Conservation (phyloP, 176 grass and related monocot genomes). For the Otatea glauca region DNA sequence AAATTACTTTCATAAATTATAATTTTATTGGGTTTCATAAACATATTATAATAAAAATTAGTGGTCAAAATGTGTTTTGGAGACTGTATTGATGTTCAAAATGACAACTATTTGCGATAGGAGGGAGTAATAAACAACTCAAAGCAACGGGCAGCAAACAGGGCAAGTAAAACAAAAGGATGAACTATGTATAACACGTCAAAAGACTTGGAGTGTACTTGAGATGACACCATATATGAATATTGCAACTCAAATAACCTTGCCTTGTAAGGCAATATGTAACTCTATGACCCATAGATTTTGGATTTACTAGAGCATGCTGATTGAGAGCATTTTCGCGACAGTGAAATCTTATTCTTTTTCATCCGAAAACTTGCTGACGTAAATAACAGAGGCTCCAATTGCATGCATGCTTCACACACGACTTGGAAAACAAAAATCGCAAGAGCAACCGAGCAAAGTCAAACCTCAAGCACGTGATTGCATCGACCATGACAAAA, state of each 20-base stretch:
- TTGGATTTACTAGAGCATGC: neutral
- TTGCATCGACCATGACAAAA: constrained; percentile 38
- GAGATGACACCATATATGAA: neutral
- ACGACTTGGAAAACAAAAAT: neutral
- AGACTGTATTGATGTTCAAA: too few relatives aligned
- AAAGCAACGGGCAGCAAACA: neutral
- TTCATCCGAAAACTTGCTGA: neutral
- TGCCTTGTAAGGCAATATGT: neutral
- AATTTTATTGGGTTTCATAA: too few relatives aligned
- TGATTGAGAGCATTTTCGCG: neutral
- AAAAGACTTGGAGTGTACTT: constrained; percentile 32
- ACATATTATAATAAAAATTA: too few relatives aligned
- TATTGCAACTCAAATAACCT: neutral
- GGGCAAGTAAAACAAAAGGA: neutral
- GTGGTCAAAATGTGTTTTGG: too few relatives aligned
- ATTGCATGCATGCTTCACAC: neutral
- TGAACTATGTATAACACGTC: neutral
- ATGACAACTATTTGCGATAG: too few relatives aligned
- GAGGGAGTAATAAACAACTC: neutral
- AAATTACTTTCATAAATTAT: too few relatives aligned
- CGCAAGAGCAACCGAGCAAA: neutral
- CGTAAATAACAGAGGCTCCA: neutral
- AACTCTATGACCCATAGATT: neutral
- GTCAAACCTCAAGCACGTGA: constrained; percentile 39
- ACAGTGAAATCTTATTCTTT: too few relatives aligned